These are phyloP conservation scores for Fusarium hostae DNA, from an alignment of 2,329 filamentous ascomycete genomes.

Conservation along the genomic window DNA sequence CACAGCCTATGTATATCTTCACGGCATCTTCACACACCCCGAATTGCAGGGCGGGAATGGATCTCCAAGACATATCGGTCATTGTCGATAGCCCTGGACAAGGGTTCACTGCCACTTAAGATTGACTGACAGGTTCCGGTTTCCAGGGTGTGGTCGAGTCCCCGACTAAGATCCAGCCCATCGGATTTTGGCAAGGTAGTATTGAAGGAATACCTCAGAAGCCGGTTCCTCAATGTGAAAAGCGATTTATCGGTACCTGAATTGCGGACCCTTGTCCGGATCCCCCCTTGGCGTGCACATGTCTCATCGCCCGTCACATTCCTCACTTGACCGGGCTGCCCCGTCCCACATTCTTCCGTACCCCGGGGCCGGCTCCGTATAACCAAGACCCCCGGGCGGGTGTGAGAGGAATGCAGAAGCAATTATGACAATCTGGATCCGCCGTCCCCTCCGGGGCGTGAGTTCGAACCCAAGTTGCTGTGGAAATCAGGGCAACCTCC, in stretches of 20 bases:
- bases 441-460: conserved; percentile 8
- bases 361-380: conserved; percentile 38
- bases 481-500: conserved; percentile 34
- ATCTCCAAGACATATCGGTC: conserved; percentile 33
- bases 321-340: conserved; percentile 27
- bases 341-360: conserved; percentile 41
- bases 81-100: conserved; percentile 14
- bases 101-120: conserved; percentile 30
- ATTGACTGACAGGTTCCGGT: conserved; percentile 35
- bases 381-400: conserved; percentile 15
- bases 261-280: conserved; percentile 17
- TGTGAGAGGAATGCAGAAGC: conserved; percentile 40
- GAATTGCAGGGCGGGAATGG: conserved; percentile 30
- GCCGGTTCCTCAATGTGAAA: conserved; percentile 12
- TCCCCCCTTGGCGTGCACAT: conserved; percentile 13
- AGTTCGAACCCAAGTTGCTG: conserved; percentile 27
- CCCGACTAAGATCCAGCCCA: conserved; percentile 20
- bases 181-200: conserved; percentile 23
- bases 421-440: conserved; percentile 26
- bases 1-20: conserved; percentile 20
- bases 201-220: conserved; percentile 32
- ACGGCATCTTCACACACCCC: conserved; percentile 17
- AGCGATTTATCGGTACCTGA: conserved; percentile 16
- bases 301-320: conserved; percentile 42
- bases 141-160: conserved; percentile 35